Base-by-base conservation (phyloP, 306 rosid species). In the Citrullus colocynthis region DNA sequence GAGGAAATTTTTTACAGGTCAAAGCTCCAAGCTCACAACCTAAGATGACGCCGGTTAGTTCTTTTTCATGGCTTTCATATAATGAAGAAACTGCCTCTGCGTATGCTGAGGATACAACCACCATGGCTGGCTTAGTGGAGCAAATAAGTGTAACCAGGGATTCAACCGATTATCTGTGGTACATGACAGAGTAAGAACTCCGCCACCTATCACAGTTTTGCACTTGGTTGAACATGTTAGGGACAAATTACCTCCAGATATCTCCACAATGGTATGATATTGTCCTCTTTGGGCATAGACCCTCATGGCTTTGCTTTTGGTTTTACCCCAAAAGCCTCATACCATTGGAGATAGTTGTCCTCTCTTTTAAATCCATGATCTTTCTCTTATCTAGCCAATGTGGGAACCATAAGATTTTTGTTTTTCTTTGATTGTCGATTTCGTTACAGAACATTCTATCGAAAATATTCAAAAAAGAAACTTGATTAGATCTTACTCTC, bases 141-240 rank as follows among this genome's bases (percentile, higher is more conserved):
- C 99, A 95, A 83, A 36, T 89, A 63, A 81, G 81, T 84, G 17
- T 88, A 82, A 92, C 99, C 24, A 52, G 89, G 82, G 99, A 95
- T 84, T 45, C 83, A 8, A 86, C 97, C 6, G 97, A 95, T 84
- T 95, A 95, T 86, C 83, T 95, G 87, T 95, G 99, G 99, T 95
- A 95, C 80, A 82, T 88, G 97, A 89, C 97, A 66, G 97, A 92
- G 99, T 95, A 66, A 66, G 59, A 55, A 55, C 59, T 55, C 59
- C 59, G 18, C 18, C 57, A 55, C 59, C 10, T 55, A 76, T 74
- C 28, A 76, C 62, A 78, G 71, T 64, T 34, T 42, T 41, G 54
- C 60, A 41, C 74, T 70, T 18, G 76, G 14, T 24, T 52, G 77
- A 57, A 24, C 28, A 24, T 24, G 28, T 24, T 24, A 24, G 28